Percentiles rank a stretch among this genome's conserved stretches.
These are phyloP conservation scores for Xylariomycetidae sp. DNA, from an alignment of 2,329 filamentous ascomycete species.

Conservation along the genomic window DNA sequence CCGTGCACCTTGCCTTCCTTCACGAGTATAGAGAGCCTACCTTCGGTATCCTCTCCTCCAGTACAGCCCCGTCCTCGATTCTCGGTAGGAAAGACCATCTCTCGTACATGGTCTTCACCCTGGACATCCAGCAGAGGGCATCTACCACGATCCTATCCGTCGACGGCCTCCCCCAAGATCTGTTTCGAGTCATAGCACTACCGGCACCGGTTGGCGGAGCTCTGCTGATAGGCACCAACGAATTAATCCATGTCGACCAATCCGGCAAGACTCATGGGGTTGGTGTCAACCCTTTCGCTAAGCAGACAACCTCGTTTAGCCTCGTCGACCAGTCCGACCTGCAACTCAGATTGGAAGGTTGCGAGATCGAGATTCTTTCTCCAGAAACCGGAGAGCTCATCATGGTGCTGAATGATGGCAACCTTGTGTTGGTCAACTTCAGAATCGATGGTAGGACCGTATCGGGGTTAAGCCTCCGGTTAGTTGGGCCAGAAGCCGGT, in stretches of 20 bases:
- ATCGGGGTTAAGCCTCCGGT: constrained; percentile 72
- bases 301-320: constrained; percentile 74
- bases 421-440: constrained; percentile 72
- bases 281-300: constrained; percentile 86
- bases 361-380: constrained; percentile 70
- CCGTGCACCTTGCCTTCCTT: constrained; percentile 86
- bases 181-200: constrained; percentile 76
- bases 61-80: constrained; percentile 66
- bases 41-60: constrained; percentile 87
- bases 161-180: constrained; percentile 76
- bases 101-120: constrained; percentile 88
- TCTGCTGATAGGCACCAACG: constrained; percentile 80
- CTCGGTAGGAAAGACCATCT: constrained; percentile 81
- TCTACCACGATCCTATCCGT: constrained; percentile 92
- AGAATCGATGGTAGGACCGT: constrained; percentile 87
- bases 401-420: constrained; percentile 73
- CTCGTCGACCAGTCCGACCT: constrained; percentile 83
- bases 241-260: constrained; percentile 93
- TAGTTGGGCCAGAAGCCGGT: constrained; percentile 58
- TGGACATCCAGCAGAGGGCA: constrained; percentile 88
- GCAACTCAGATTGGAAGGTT: constrained; percentile 74
- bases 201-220: constrained; percentile 85
- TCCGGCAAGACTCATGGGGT: constrained; percentile 90
- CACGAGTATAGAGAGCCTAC: constrained; percentile 97
- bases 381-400: constrained; percentile 77